A percentile compares a stretch with the other conserved stretches of the same genome.
Conservation (phyloP, 257 asterid species). For the Petunia axillaris region DNA sequence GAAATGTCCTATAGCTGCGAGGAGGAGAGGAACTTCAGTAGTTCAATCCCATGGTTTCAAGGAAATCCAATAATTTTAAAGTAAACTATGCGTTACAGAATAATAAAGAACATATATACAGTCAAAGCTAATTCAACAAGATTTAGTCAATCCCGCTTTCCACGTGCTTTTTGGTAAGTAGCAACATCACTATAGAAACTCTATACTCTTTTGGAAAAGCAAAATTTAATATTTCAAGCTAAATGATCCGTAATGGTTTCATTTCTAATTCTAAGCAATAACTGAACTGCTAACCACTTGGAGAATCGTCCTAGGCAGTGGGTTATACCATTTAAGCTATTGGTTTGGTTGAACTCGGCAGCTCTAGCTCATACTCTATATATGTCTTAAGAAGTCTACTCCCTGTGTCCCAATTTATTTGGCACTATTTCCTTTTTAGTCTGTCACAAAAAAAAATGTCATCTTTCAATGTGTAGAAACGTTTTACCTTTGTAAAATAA, state of each 20-base stretch:
- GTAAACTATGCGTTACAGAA: neutral
- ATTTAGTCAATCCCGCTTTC: neutral
- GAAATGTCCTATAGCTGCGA: neutral
- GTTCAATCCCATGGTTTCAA: neutral
- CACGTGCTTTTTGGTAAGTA: neutral
- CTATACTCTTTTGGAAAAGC: neutral
- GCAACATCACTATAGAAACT: neutral
- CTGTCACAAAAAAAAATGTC: too few species aligned
- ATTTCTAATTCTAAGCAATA: neutral
- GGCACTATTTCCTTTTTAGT: too few species aligned
- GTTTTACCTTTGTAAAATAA: too few species aligned
- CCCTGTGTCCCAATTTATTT: too few species aligned
- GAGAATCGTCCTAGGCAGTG: neutral
- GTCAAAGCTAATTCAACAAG: neutral
- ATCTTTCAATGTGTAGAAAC: too few species aligned
- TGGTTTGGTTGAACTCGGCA: too few species aligned
- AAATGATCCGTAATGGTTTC: constrained; percentile 23
- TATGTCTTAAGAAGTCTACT: too few species aligned
- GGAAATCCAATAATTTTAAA: neutral
- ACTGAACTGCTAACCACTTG: neutral
- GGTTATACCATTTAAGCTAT: too few species aligned
- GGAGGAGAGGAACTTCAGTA: neutral
- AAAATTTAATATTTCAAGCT: neutral
- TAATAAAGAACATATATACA: neutral
- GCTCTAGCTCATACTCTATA: too few species aligned